phyloP scores from a whole-genome alignment of 2,329 filamentous ascomycete genomes.

The Lecanosticta acicola region DNA sequence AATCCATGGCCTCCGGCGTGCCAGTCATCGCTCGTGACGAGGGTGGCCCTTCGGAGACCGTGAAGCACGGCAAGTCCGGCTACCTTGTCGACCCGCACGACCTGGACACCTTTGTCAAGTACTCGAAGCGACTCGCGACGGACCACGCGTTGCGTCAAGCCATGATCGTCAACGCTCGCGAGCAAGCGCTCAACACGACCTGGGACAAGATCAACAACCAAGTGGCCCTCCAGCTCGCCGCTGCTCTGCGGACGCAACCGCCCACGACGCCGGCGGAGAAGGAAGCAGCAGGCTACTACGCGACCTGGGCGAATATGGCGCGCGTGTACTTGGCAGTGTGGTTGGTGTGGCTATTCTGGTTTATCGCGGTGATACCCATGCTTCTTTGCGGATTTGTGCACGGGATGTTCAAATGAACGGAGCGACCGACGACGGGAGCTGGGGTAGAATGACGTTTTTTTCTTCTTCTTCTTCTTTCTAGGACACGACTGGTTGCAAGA shows the following conservation, averaged over 20 bases:
- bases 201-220: slow-evolving; percentile 69
- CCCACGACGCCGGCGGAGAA: slow-evolving; percentile 14
- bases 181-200: slow-evolving; percentile 57
- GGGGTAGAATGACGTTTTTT: no score
- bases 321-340: slow-evolving; percentile 30
- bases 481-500: neutral
- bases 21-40: slow-evolving; percentile 64
- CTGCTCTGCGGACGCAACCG: slow-evolving; percentile 34
- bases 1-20: slow-evolving; percentile 65
- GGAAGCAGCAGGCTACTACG: slow-evolving; percentile 23
- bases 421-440: no score
- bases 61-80: slow-evolving; percentile 55
- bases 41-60: slow-evolving; percentile 63
- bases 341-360: slow-evolving; percentile 35
- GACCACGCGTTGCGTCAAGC: slow-evolving; percentile 41
- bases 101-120: slow-evolving; percentile 52
- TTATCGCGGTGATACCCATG: slow-evolving; percentile 33
- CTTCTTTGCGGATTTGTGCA: slow-evolving; percentile 29
- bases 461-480: no score
- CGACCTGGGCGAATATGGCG: slow-evolving; percentile 23
- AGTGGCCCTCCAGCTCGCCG: slow-evolving; percentile 59
- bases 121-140: slow-evolving; percentile 47
- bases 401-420: slow-evolving; percentile 24
- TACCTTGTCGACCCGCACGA: slow-evolving; percentile 58
- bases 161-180: slow-evolving; percentile 48